Percentiles rank a stretch among this genome's conserved stretches.
These are phyloP conservation scores for Lepidium campestre DNA, from an alignment of 441 rosid species.

Conservation along the genomic window DNA sequence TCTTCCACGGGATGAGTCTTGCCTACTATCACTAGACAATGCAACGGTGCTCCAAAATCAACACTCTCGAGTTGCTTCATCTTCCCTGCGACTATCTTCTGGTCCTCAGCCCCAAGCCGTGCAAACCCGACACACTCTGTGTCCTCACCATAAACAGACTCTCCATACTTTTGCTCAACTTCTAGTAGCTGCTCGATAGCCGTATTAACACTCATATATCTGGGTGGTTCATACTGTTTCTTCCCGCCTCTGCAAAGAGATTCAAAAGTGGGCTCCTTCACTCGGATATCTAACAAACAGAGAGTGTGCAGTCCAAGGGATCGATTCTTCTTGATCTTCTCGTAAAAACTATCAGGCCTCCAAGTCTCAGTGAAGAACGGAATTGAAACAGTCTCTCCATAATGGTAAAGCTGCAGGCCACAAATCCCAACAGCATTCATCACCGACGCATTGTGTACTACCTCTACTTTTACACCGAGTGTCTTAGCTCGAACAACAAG, in stretches of 20 bases:
- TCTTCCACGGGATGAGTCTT: conserved; percentile 79
- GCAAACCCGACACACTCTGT: conserved; percentile 81
- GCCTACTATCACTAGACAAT: conserved; percentile 83
- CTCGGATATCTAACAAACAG: conserved; percentile 84
- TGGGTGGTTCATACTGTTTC: conserved; percentile 79
- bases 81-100: conserved; percentile 71
- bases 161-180: conserved; percentile 56
- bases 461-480: conserved; percentile 64
- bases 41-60: conserved; percentile 81
- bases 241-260: conserved; percentile 92
- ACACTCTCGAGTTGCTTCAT: conserved; percentile 60
- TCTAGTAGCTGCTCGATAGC: conserved; percentile 90
- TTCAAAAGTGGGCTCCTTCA: conserved; percentile 89
- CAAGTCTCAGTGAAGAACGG: conserved; percentile 86
- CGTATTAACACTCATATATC: conserved; percentile 76
- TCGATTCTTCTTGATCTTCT: conserved; percentile 62
- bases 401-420: conserved; percentile 85
- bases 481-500: conserved; percentile 87
- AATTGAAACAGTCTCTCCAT: conserved; percentile 86
- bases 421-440: conserved; percentile 94
- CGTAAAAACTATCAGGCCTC: conserved; percentile 94
- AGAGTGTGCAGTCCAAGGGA: conserved; percentile 81
- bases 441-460: conserved; percentile 84
- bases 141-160: conserved; percentile 60
- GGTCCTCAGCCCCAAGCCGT: conserved; percentile 78